A percentile compares a stretch with the other conserved stretches of the same genome.
Evolutionary conservation across 164 flowering plant species (phyloP).

Genomic region (Paratinospora sagittata): DNA sequence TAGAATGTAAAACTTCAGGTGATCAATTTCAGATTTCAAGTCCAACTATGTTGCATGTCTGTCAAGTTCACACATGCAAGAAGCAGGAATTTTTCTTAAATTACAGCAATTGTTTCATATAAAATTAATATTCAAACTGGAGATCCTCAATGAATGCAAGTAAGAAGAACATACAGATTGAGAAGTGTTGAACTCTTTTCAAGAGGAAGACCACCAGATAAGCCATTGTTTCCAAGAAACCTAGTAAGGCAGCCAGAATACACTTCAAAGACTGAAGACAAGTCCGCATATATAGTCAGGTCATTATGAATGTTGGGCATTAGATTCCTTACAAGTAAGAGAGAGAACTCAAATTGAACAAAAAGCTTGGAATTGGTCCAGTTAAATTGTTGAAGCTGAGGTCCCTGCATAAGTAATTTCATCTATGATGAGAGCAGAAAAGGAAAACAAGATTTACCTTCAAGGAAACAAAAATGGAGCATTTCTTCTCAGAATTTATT

Average conservation of each 20-base stretch:
- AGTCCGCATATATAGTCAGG: neutral
- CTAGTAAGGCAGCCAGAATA: slow-evolving; percentile 27
- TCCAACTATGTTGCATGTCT: no score
- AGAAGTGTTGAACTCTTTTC: slow-evolving; percentile 36
- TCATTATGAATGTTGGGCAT: neutral
- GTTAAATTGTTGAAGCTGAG: slow-evolving; percentile 74
- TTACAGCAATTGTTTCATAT: neutral
- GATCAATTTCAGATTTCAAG: no score
- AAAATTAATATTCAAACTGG: neutral
- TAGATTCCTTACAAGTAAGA: slow-evolving; percentile 42
- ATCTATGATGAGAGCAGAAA: neutral
- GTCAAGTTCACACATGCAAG: no score
- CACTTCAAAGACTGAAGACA: neutral
- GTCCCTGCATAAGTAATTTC: slow-evolving; percentile 41
- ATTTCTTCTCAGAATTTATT: neutral
- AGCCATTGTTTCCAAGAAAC: slow-evolving; percentile 72
- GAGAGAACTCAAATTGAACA: slow-evolving; percentile 55
- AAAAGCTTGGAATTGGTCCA: slow-evolving; percentile 47
- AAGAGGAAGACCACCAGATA: slow-evolving; percentile 51
- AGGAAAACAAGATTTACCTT: neutral
- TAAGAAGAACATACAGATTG: slow-evolving; percentile 47
- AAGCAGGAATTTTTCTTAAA: neutral
- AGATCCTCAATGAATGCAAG: neutral
- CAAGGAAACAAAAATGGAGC: neutral
- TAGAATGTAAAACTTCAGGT: no score